Conservation (phyloP, 805 yeast species). For the Metschnikowia cerradonensis region DNA sequence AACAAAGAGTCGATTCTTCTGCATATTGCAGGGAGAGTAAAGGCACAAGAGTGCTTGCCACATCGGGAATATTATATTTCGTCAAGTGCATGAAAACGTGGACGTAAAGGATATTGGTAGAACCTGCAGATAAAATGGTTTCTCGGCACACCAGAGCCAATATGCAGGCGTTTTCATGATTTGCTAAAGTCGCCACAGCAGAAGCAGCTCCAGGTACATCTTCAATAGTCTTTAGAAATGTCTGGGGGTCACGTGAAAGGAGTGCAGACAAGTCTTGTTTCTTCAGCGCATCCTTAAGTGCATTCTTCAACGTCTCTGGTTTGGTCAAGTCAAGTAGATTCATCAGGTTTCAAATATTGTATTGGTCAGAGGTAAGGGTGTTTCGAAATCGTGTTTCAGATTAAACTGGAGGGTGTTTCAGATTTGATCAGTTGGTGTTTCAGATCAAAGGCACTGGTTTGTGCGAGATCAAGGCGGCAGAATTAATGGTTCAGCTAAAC, state of each 20-base stretch:
- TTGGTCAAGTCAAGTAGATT: background rate
- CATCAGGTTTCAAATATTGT: background rate
- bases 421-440: too few species aligned
- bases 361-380: background rate
- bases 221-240: background rate
- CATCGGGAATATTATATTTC: background rate
- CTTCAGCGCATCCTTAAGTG: background rate
- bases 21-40: background rate
- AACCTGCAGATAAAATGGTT: background rate
- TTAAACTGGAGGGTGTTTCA: too few species aligned
- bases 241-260: background rate
- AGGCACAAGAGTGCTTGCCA: slow-evolving; percentile 4
- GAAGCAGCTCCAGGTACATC: background rate
- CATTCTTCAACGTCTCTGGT: background rate
- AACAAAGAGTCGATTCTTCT: background rate
- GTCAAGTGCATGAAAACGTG: slow-evolving; percentile 5
- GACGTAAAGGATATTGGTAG: background rate
- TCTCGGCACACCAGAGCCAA: background rate
- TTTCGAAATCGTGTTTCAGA: too few species aligned
- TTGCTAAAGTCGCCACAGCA: background rate
- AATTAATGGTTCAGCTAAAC: too few species aligned
- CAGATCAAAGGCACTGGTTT: too few species aligned
- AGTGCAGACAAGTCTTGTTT: background rate
- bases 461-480: too few species aligned
- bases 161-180: background rate